Percentiles rank a stretch among this genome's conserved stretches.
phyloP scores from a whole-genome alignment of 1,139 yeast genomes.

The Maudiozyma humilis region DNA sequence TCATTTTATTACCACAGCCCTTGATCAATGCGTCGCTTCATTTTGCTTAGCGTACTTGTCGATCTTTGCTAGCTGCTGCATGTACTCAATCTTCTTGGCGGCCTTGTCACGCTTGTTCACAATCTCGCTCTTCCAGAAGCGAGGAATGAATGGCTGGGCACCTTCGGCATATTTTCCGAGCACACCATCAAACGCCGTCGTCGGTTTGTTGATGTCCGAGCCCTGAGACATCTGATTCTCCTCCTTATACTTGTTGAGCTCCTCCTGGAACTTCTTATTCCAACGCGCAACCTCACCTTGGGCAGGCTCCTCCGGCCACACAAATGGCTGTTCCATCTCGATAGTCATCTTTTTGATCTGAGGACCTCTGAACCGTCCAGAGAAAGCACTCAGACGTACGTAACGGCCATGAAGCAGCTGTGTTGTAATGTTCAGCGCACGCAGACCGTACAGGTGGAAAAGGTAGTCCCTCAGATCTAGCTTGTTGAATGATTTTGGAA shows the following conservation, averaged over 20 bases:
- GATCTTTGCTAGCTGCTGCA: conserved; percentile 14
- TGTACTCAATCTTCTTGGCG: conserved; percentile 10
- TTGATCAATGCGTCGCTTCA: conserved; percentile 11
- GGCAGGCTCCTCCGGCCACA: conserved; percentile 76
- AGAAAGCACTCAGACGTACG: conserved; percentile 49
- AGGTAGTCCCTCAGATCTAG: conserved; percentile 85
- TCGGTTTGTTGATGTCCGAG: conserved; percentile 61
- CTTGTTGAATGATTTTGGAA: conserved; percentile 84
- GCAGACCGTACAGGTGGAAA: conserved; percentile 76
- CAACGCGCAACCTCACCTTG: conserved; percentile 35
- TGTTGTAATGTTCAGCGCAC: conserved; percentile 81
- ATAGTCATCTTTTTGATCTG: conserved; percentile 92
- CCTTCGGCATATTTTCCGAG: conserved; percentile 59
- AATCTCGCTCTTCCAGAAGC: conserved; percentile 39
- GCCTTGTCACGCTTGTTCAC: conserved; percentile 33
- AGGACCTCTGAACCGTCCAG: conserved; percentile 68
- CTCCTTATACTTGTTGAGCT: conserved; percentile 36
- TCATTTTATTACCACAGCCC: background rate
- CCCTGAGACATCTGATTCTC: conserved; percentile 45
- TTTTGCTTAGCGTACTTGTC: conserved; percentile 11
- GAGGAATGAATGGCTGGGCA: conserved; percentile 65
- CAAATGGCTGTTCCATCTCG: conserved; percentile 85
- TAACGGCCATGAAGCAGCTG: conserved; percentile 73
- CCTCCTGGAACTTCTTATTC: conserved; percentile 34
- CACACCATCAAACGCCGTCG: conserved; percentile 69